A percentile compares a stretch with the other conserved stretches of the same genome.
Evolutionary conservation across 2,329 filamentous ascomycete species (phyloP).

Genomic region (Metarhizium album): DNA sequence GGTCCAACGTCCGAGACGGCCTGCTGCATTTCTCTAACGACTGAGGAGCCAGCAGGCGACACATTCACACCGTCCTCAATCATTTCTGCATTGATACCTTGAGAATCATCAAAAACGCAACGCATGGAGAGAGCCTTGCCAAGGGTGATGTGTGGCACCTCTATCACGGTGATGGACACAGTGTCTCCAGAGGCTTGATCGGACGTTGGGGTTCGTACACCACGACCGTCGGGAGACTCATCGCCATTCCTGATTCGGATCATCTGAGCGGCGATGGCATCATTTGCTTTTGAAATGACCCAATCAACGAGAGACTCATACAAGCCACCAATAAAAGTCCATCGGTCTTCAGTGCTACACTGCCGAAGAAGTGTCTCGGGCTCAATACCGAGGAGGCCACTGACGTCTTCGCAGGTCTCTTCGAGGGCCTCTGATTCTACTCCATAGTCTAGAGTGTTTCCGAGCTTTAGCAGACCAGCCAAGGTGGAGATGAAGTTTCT

Average conservation of each 20-base stretch:
- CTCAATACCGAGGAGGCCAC: conserved; percentile 74
- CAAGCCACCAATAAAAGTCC: conserved; percentile 70
- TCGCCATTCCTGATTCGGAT: conserved; percentile 52
- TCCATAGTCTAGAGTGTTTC: conserved; percentile 76
- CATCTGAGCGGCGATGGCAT: conserved; percentile 69
- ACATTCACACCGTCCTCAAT: conserved; percentile 87
- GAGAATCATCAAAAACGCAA: conserved; percentile 83
- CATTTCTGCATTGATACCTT: conserved; percentile 95
- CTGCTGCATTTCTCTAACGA: conserved; percentile 77
- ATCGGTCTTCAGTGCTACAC: conserved; percentile 75
- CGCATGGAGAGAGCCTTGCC: conserved; percentile 85
- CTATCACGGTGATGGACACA: conserved; percentile 79
- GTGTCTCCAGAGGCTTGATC: conserved; percentile 69
- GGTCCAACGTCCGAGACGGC: conserved; percentile 67
- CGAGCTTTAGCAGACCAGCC: conserved; percentile 80
- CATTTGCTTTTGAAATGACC: conserved; percentile 83
- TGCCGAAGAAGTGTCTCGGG: conserved; percentile 70
- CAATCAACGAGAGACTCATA: conserved; percentile 95
- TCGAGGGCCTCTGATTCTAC: conserved; percentile 78
- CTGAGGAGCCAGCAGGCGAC: conserved; percentile 61
- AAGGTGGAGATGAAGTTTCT: conserved; percentile 77
- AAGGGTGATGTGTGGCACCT: conserved; percentile 68
- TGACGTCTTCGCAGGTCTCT: conserved; percentile 81
- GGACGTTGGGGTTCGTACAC: conserved; percentile 52
- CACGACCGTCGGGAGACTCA: conserved; percentile 55